These are phyloP conservation scores for Saccharomycopsis sp. DNA, from an alignment of 805 yeast genomes.

Conservation along the genomic window DNA sequence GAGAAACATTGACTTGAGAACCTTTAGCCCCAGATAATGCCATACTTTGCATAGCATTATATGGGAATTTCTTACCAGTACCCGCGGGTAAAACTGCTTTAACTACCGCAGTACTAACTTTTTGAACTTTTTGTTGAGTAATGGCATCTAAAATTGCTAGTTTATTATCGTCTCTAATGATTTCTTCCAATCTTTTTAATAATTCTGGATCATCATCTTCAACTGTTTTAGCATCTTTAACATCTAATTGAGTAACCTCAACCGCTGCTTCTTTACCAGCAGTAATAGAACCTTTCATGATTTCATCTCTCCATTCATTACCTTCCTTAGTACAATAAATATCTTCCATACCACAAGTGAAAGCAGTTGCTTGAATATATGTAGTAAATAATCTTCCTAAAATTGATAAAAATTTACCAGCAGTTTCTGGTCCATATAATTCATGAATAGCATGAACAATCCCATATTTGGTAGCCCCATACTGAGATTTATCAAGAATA, in stretches of 20 bases:
- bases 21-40: constrained; percentile 99
- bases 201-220: constrained; percentile 62
- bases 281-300: constrained; percentile 65
- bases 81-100: constrained; percentile 92
- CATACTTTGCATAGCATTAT: constrained; percentile 97
- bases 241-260: constrained; percentile 80
- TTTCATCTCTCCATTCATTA: constrained; percentile 77
- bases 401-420: constrained; percentile 86
- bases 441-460: constrained; percentile 93
- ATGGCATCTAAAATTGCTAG: constrained; percentile 92
- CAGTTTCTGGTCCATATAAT: constrained; percentile 83
- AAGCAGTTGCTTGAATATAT: constrained; percentile 83
- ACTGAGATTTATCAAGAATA: constrained; percentile 93
- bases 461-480: constrained; percentile 97
- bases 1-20: constrained; percentile 95
- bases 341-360: constrained; percentile 99
- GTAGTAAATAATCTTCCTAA: constrained; percentile 91
- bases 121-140: constrained; percentile 83
- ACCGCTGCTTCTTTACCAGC: constrained; percentile 88
- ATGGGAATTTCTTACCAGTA: constrained; percentile 90
- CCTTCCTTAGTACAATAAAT: constrained; percentile 86
- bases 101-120: constrained; percentile 91
- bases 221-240: constrained; percentile 24
- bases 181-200: constrained; percentile 82
- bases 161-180: constrained; percentile 85